phyloP scores from a whole-genome alignment of 176 grass and related monocot genomes.

The Phragmites australis region DNA sequence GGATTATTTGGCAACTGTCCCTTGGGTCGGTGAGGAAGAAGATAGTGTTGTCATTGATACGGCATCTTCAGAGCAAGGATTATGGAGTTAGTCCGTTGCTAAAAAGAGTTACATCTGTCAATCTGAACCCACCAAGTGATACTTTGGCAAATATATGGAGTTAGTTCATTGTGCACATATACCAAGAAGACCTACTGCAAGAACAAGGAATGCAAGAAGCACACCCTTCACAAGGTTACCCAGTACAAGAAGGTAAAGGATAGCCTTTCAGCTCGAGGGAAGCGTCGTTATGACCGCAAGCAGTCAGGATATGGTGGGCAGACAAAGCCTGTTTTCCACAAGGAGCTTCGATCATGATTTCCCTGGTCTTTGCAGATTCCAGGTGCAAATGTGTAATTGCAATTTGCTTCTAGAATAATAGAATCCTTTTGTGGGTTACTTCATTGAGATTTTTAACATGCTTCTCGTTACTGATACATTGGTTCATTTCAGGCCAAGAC shows the following conservation, averaged over 20 bases:
- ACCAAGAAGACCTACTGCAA: constrained; percentile 92
- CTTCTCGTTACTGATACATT: no score
- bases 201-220: constrained; percentile 85
- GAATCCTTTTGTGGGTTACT: no score
- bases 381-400: no score
- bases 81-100: constrained; percentile 60
- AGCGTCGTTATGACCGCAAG: constrained; percentile 84
- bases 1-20: constrained; percentile 84
- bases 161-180: no score
- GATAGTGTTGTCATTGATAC: constrained; percentile 57
- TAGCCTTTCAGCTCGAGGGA: constrained; percentile 75
- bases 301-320: constrained; percentile 94
- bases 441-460: no score
- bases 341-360: no score
- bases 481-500: no score
- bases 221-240: constrained; percentile 89
- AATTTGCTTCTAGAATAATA: no score
- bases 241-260: constrained; percentile 93
- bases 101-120: constrained; percentile 66
- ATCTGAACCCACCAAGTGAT: constrained; percentile 42
- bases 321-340: constrained; percentile 96
- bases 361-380: no score
- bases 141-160: constrained; percentile 69
- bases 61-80: constrained; percentile 48
- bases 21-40: constrained; percentile 83